Percentiles rank a stretch among this genome's conserved stretches.
phyloP scores from a whole-genome alignment of 2,329 filamentous ascomycete species.

The Trichoderma sp. region DNA sequence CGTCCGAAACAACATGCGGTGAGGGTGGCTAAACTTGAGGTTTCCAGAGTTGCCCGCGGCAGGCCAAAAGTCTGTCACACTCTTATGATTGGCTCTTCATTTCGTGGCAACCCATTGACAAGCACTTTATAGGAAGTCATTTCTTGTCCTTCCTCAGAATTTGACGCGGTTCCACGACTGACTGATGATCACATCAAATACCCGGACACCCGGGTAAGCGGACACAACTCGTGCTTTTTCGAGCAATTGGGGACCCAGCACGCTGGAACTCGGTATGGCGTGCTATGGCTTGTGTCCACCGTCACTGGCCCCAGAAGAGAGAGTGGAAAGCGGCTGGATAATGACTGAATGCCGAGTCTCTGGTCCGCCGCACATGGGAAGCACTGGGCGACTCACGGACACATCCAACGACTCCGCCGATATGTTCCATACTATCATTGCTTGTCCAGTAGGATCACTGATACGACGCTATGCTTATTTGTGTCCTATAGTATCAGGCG shows the following conservation, averaged over 20 bases:
- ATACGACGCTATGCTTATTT: neutral
- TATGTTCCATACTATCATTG: neutral
- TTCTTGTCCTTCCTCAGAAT: neutral
- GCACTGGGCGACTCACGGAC: neutral
- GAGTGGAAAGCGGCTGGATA: neutral
- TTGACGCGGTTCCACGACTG: neutral
- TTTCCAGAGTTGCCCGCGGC: neutral
- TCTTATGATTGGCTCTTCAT: neutral
- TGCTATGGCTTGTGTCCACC: neutral
- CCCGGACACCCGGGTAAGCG: neutral
- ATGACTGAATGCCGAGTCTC: neutral
- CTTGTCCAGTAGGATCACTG: neutral
- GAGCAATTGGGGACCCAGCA: neutral
- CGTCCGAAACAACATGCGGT: conserved; percentile 11
- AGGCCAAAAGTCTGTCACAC: neutral
- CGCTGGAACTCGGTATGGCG: neutral
- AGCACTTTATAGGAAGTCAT: neutral
- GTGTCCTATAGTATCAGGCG: neutral
- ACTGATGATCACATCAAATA: neutral
- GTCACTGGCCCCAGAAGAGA: neutral
- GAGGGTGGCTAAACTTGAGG: conserved; percentile 1
- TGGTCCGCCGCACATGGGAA: neutral
- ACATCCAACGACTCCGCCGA: neutral
- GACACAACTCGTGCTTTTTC: neutral
- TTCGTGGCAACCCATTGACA: neutral